Evolutionary conservation across 371 early-diverging fungal species (phyloP).

Genomic region (Mortierella sp.): DNA sequence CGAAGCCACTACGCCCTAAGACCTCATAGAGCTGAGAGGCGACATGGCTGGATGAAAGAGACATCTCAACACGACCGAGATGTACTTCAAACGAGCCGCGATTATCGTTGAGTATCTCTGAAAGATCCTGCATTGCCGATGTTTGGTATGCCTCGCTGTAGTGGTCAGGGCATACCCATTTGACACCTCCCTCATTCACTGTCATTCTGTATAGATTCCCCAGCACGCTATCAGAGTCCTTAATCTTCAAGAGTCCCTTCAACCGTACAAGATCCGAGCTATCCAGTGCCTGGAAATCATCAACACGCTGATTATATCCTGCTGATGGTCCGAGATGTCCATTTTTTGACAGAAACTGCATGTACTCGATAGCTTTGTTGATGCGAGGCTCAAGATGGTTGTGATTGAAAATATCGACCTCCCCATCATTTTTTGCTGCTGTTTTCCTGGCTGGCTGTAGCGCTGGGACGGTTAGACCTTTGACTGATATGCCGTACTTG

Average conservation of each 20-base stretch:
- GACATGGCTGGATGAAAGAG: constrained; percentile 2
- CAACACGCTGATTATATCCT: neutral
- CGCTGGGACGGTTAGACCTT: constrained; percentile 24
- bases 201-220: constrained; percentile 25
- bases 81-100: neutral
- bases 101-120: neutral
- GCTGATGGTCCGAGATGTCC: neutral
- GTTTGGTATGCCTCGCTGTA: constrained; percentile 11
- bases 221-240: constrained; percentile 1
- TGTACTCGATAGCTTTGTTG: constrained; percentile 15
- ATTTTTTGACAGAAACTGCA: neutral
- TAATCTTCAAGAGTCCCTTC: constrained; percentile 15
- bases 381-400: neutral
- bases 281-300: constrained; percentile 5
- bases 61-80: constrained; percentile 11
- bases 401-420: neutral
- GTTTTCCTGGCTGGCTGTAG: neutral
- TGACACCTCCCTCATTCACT: constrained; percentile 11
- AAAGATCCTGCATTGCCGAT: neutral
- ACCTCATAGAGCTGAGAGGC: constrained; percentile 27
- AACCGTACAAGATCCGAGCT: constrained; percentile 24
- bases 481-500: constrained; percentile 26
- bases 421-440: neutral
- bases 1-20: constrained; percentile 11
- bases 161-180: constrained; percentile 42